Conservation (phyloP, 2,329 filamentous ascomycete species). For the Cercospora janseana region DNA sequence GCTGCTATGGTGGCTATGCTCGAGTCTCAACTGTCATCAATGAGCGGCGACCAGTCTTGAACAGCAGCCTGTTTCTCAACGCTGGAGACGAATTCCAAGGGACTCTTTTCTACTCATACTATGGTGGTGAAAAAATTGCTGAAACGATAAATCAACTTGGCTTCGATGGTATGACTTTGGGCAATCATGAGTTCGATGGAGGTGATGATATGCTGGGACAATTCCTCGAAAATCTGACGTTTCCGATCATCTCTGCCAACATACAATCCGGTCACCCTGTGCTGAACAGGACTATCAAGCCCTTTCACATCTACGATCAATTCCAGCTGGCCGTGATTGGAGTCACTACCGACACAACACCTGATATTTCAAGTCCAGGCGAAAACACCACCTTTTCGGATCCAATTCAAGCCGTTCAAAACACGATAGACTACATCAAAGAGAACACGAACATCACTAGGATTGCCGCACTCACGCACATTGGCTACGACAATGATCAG, state of each 20-base stretch:
- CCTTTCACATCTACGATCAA: constrained; percentile 63
- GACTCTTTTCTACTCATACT: constrained; percentile 66
- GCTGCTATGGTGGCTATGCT: constrained; percentile 64
- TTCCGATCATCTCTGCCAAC: constrained; percentile 64
- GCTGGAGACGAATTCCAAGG: constrained; percentile 70
- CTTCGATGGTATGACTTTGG: constrained; percentile 67
- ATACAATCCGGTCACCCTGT: constrained; percentile 59
- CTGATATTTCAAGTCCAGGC: constrained; percentile 59
- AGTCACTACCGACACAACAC: constrained; percentile 60
- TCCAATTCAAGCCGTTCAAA: constrained; percentile 58
- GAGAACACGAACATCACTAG: constrained; percentile 61
- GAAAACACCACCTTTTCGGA: constrained; percentile 59
- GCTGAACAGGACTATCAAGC: constrained; percentile 63
- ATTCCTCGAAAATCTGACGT: constrained; percentile 63
- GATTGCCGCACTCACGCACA: constrained; percentile 66
- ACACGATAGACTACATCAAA: constrained; percentile 61
- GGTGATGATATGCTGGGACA: constrained; percentile 62
- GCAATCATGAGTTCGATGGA: constrained; percentile 66
- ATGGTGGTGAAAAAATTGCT: constrained; percentile 65
- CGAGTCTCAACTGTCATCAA: constrained; percentile 62
- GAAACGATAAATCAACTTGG: constrained; percentile 63
- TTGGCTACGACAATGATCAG: constrained; percentile 64
- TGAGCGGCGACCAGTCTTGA: constrained; percentile 55
- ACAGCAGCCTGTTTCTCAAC: constrained; percentile 63
- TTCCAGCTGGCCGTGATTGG: constrained; percentile 63